These are phyloP conservation scores for Leucocoprinus birnbaumii DNA, from an alignment of 768 basidiomycete species.

Conservation along the genomic window DNA sequence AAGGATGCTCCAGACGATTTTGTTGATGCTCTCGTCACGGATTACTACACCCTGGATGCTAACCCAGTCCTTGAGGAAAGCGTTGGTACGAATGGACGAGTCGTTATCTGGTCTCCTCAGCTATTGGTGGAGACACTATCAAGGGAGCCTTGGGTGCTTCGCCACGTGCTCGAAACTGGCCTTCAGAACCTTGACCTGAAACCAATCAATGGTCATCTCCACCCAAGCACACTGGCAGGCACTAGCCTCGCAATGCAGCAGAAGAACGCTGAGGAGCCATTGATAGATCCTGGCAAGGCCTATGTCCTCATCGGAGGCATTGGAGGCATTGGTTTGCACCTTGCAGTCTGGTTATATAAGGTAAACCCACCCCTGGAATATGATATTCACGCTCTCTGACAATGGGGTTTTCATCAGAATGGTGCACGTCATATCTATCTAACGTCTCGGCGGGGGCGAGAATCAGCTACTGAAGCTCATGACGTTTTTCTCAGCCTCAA, in stretches of 20 bases:
- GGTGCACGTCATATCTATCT: conserved; percentile 33
- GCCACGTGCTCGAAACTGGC: not conserved
- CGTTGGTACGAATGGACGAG: conserved; percentile 11
- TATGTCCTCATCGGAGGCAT: conserved; percentile 40
- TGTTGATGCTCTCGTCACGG: conserved; percentile 8
- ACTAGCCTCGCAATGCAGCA: not conserved
- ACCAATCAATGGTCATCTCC: not conserved
- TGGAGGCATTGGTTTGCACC: conserved; percentile 31
- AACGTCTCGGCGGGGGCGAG: conserved; percentile 32
- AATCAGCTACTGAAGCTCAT: conserved; percentile 19
- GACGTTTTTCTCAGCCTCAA: conserved; percentile 23
- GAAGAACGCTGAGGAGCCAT: not conserved
- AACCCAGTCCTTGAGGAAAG: conserved; percentile 1
- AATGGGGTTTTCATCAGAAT: conserved; percentile 18
- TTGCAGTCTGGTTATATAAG: conserved; percentile 40
- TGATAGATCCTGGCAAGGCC: conserved; percentile 25
- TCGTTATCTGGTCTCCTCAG: conserved; percentile 7
- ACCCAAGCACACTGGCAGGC: too few species aligned
- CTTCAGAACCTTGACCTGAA: not conserved
- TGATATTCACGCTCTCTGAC: not conserved
- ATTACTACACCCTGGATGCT: not conserved
- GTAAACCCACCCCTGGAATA: conserved; percentile 18
- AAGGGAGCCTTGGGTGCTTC: conserved; percentile 5
- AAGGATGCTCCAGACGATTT: not conserved
- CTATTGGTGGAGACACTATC: not conserved